phyloP scores from a whole-genome alignment of 768 basidiomycete species.

The Leucocoprinus sp. region DNA sequence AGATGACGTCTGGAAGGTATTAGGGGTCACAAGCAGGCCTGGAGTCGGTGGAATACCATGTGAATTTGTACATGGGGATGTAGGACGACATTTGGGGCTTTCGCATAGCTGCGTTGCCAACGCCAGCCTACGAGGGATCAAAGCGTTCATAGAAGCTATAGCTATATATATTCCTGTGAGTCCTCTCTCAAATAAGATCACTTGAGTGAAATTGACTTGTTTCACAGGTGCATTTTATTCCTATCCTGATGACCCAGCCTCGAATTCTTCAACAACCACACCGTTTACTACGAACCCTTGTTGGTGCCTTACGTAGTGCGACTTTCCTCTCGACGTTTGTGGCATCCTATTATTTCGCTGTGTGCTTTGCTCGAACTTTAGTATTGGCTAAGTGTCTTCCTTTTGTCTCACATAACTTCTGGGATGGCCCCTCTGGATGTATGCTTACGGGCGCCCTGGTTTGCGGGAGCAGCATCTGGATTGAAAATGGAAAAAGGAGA shows the following conservation, averaged over 20 bases:
- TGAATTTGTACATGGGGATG: constrained; percentile 60
- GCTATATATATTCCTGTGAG: constrained; percentile 67
- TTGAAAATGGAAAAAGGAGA: constrained; percentile 62
- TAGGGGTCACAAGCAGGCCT: constrained; percentile 44
- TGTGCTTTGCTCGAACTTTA: constrained; percentile 64
- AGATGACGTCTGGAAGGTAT: constrained; percentile 41
- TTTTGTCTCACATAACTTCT: constrained; percentile 63
- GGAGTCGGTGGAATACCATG: constrained; percentile 70
- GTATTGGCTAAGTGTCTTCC: constrained; percentile 58
- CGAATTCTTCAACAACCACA: constrained; percentile 38
- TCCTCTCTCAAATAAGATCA: constrained; percentile 9
- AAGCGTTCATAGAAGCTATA: constrained; percentile 56
- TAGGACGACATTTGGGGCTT: constrained; percentile 38
- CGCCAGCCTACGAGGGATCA: constrained; percentile 39
- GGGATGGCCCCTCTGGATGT: constrained; percentile 71
- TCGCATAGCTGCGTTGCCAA: constrained; percentile 56
- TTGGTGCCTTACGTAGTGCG: constrained; percentile 56
- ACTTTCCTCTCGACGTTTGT: constrained; percentile 68
- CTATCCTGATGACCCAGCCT: constrained; percentile 54
- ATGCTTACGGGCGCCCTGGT: constrained; percentile 56
- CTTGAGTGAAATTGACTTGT: neutral
- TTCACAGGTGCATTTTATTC: constrained; percentile 62
- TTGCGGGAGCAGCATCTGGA: constrained; percentile 72
- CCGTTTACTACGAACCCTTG: constrained; percentile 31
- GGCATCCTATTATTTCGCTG: constrained; percentile 58